phyloP scores from a whole-genome alignment of 306 rosid genomes.

The Inga oerstediana region DNA sequence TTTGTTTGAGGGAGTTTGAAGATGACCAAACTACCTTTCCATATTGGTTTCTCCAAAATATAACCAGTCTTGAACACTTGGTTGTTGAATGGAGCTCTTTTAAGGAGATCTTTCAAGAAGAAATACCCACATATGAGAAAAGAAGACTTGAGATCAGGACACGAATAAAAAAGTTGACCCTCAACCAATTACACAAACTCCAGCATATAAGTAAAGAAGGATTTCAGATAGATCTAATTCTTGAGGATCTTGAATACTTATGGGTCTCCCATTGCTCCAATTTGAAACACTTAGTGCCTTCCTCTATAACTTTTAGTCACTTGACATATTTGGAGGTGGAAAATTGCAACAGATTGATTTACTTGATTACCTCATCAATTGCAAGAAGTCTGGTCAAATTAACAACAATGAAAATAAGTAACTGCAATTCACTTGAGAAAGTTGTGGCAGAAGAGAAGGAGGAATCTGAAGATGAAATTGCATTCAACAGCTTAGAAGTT shows the following conservation, averaged over 20 bases:
- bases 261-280: fast-evolving
- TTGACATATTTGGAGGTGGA: no score
- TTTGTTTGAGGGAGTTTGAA: neutral
- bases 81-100: neutral
- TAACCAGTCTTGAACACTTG: neutral
- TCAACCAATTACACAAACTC: neutral
- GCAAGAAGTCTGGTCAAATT: neutral
- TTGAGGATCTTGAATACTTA: neutral
- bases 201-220: neutral
- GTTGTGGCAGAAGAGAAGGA: neutral
- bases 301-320: no score
- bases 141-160: neutral
- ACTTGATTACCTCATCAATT: no score
- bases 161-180: neutral
- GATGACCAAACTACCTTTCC: neutral
- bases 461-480: neutral
- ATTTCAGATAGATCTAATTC: neutral
- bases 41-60: neutral
- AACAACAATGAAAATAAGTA: neutral
- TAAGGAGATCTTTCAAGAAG: neutral
- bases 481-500: no score
- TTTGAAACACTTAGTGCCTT: neutral
- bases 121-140: neutral
- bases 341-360: no score
- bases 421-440: neutral